Conservation (phyloP, 83 land plant species). For the Thuja plicata region DNA sequence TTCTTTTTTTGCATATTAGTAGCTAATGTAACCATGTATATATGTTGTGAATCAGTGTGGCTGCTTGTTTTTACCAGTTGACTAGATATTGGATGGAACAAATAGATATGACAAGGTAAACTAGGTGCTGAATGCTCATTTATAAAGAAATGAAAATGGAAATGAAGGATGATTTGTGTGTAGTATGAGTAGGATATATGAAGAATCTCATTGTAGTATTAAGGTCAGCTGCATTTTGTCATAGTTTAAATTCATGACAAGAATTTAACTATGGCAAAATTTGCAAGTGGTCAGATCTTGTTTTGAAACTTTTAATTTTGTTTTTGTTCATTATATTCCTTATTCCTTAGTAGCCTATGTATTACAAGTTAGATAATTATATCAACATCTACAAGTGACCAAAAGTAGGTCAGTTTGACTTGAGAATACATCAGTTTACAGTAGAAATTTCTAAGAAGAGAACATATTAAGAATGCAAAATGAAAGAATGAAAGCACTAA, state of each 20-base stretch:
- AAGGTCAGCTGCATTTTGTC: not conserved
- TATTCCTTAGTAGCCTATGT: not conserved
- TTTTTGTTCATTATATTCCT: not conserved
- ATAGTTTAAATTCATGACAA: not conserved
- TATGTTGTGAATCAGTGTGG: not conserved
- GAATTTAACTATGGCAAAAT: not conserved
- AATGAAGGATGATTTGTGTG: not conserved
- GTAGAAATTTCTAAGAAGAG: no score
- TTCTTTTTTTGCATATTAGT: not conserved
- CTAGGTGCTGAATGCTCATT: no score
- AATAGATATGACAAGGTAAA: no score
- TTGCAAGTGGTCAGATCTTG: not conserved
- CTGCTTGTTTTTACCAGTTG: no score
- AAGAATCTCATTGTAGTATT: not conserved
- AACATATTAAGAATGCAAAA: no score
- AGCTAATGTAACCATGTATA: not conserved
- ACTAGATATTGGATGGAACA: no score
- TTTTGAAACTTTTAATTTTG: not conserved
- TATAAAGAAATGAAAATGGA: no score
- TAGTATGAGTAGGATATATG: not conserved
- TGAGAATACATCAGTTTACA: no score
- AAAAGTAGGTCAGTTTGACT: no score
- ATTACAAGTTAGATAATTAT: not conserved
- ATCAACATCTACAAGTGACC: no score
- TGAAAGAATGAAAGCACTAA: no score